Percentiles rank a stretch among this genome's conserved stretches.
Evolutionary conservation across 345 rosid genomes (phyloP).

Genomic region (Psidium guajava): DNA sequence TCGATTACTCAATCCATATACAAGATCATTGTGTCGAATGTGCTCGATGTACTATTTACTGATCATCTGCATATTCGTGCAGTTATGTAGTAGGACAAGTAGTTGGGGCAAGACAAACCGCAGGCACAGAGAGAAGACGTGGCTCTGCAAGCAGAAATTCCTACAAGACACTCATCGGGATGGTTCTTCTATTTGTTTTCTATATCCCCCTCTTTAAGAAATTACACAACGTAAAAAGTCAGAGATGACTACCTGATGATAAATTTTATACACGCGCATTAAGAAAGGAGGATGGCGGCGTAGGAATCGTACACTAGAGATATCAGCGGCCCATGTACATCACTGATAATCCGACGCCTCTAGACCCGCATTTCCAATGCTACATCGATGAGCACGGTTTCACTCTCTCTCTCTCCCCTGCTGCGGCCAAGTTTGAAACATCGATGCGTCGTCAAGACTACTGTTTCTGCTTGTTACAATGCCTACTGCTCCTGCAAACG

Average conservation of each 20-base stretch:
- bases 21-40: background rate
- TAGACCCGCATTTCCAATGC: background rate
- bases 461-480: background rate
- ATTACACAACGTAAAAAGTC: background rate
- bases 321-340: background rate
- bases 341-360: background rate
- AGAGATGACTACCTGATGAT: background rate
- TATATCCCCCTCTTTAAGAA: background rate
- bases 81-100: background rate
- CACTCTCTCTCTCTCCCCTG: background rate
- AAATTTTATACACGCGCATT: background rate
- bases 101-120: background rate
- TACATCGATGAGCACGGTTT: background rate
- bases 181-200: background rate
- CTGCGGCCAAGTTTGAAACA: background rate
- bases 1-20: background rate
- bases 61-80: background rate
- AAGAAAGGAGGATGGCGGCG: background rate
- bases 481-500: background rate
- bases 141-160: background rate
- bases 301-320: background rate
- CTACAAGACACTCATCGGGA: background rate
- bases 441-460: background rate
- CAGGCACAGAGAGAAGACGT: background rate
- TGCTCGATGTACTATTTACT: background rate